Conservation (phyloP, 1,284 basidiomycete genomes). For the Ustilago crameri region DNA sequence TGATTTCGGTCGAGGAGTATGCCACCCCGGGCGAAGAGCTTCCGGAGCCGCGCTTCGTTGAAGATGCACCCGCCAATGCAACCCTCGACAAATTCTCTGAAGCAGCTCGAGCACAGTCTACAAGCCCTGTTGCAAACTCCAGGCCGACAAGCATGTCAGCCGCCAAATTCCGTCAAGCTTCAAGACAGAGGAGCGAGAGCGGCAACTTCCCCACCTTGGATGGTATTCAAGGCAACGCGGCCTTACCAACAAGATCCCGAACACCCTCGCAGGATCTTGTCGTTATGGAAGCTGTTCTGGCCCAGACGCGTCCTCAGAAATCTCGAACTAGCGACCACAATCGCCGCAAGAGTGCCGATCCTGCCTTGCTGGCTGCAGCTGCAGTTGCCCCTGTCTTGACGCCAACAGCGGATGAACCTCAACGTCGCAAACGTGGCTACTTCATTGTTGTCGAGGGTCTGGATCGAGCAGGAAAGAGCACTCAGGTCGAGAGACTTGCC, state of each 20-base stretch:
- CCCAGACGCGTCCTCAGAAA: conserved; percentile 14
- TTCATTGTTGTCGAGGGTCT: conserved; percentile 67
- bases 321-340: conserved; percentile 11
- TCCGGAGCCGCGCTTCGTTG: conserved; percentile 23
- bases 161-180: conserved; percentile 45
- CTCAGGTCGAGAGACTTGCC: conserved; percentile 61
- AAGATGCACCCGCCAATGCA: conserved; percentile 3
- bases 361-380: not conserved
- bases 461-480: conserved; percentile 67
- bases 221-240: conserved; percentile 17
- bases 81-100: conserved; percentile 4
- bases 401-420: conserved; percentile 10
- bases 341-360: conserved; percentile 27
- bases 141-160: conserved; percentile 50
- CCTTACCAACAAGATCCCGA: conserved; percentile 28
- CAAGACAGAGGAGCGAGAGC: conserved; percentile 41
- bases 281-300: conserved; percentile 43
- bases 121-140: conserved; percentile 22
- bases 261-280: conserved; percentile 47
- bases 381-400: not conserved
- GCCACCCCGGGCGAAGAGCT: conserved; percentile 46
- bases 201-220: conserved; percentile 31
- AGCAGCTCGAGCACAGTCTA: conserved; percentile 13
- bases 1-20: conserved; percentile 47
- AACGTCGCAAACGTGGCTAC: conserved; percentile 51